Conservation (phyloP, 371 early-diverging fungal species). For the Apophysomyces trapeziformis region DNA sequence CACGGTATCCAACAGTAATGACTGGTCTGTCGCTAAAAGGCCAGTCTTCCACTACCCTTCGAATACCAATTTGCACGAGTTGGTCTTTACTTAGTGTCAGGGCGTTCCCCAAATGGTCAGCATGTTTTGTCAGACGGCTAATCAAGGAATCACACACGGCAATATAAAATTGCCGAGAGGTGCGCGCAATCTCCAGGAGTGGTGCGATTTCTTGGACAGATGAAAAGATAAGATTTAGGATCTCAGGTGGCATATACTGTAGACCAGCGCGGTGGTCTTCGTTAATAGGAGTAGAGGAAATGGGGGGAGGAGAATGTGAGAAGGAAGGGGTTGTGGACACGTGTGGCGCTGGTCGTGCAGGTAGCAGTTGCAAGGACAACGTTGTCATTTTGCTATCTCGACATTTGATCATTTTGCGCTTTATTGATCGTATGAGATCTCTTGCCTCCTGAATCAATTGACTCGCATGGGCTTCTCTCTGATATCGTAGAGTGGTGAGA, state of each 20-base stretch:
- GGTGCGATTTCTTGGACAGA: slow-evolving; percentile 19
- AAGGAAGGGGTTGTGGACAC: slow-evolving; percentile 1
- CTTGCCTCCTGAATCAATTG: slow-evolving; percentile 20
- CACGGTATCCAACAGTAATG: slow-evolving; percentile 27
- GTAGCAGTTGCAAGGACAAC: slow-evolving; percentile 3
- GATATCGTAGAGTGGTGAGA: slow-evolving; percentile 23
- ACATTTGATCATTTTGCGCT: slow-evolving; percentile 36
- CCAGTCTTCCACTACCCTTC: slow-evolving; percentile 19
- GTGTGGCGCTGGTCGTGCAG: neutral
- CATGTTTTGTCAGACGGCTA: slow-evolving; percentile 20
- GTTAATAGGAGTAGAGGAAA: neutral
- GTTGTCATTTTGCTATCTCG: slow-evolving; percentile 24
- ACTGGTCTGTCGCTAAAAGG: slow-evolving; percentile 28
- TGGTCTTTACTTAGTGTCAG: slow-evolving; percentile 25
- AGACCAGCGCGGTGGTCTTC: slow-evolving; percentile 6
- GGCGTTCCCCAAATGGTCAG: slow-evolving; percentile 17
- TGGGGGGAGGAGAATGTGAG: slow-evolving; percentile 2
- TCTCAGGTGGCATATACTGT: slow-evolving; percentile 33
- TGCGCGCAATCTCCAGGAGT: slow-evolving; percentile 26
- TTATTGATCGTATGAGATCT: slow-evolving; percentile 27
- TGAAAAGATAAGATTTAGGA: slow-evolving; percentile 34
- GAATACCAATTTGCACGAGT: slow-evolving; percentile 15
- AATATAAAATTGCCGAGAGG: slow-evolving; percentile 34
- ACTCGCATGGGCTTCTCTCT: slow-evolving; percentile 28
- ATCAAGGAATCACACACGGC: slow-evolving; percentile 32